Evolutionary conservation across 352 stramenopile species (phyloP), one percentile per base, ranked within the genome.

Genomic region (Salisapilia sapeloensis): DNA sequence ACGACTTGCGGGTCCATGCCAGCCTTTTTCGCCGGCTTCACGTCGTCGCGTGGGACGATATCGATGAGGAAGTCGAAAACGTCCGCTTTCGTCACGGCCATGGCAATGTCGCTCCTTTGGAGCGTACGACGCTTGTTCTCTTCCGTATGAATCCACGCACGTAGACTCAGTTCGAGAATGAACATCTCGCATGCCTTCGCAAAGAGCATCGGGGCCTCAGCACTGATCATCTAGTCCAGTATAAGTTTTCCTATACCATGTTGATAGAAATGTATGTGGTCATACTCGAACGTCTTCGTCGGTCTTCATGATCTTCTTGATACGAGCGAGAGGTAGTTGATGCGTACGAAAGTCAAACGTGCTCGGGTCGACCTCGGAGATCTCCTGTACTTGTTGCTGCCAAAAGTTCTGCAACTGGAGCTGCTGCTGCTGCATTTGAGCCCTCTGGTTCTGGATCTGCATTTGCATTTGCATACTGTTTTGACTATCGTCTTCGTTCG

Each of bases 251-350:
- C 34, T 18, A 15, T n/a, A 39, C 21, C 33, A 29, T 15, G 27
- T 3, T 39, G 6, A 35, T 17, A 34, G 10, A 24, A 6, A 34
- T 14, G 27, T 27, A 50, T 4, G 15, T 16, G 40, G 40, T 31
- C 42, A 33, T 52, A 80, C 64, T 21, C 76, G 74, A 26, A 96
- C 75, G 50, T 95, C 81, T 42, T 96, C 85, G 53, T 96, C 85
- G 29, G 81, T 86, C 57, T 94, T 94, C 85, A 96, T 96, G 57
- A 96, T 96, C 46, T 93, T 94, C 63, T 95, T 96, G 44, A 96
- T 94, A 33, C 85, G 75, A 33, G 85, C 83, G 38, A 96, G 75
- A 19, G 85, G 83, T 24, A 96, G 60, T 35, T 94, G 74, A 46
- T 92, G 65, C 42, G 66, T 85, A 54, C 87, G 85, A 35, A 91